phyloP scores from a whole-genome alignment of 371 early-diverging fungal species.

The Actinomortierella ambigua region DNA sequence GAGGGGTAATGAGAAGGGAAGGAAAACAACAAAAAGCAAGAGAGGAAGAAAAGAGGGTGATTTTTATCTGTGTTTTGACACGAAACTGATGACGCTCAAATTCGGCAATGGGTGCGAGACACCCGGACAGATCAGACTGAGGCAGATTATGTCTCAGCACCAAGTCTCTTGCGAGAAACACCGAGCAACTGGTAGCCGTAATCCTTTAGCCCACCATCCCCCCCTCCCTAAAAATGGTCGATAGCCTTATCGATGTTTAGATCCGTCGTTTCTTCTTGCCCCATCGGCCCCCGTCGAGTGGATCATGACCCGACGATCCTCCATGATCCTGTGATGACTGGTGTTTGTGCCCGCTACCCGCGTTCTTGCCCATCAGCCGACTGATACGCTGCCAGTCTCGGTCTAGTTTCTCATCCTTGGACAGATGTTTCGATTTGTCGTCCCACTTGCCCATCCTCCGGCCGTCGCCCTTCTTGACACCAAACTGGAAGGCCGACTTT shows the following conservation, averaged over 20 bases:
- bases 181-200: neutral
- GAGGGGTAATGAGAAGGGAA: too few species aligned
- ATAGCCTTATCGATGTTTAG: too few species aligned
- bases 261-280: too few species aligned
- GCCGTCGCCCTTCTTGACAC: conserved; percentile 79
- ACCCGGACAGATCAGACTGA: too few species aligned
- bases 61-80: neutral
- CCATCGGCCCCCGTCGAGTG: too few species aligned
- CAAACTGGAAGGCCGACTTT: conserved; percentile 79
- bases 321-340: conserved; percentile 21
- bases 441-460: conserved; percentile 56
- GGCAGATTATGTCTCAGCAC: too few species aligned
- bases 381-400: conserved; percentile 74
- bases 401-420: conserved; percentile 65
- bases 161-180: too few species aligned
- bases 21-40: neutral
- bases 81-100: too few species aligned
- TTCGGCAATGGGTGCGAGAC: too few species aligned
- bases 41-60: conserved; percentile 3
- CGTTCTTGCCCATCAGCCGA: conserved; percentile 69
- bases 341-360: conserved; percentile 47
- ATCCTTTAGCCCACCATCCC: neutral
- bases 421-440: conserved; percentile 50
- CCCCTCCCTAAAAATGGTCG: neutral
- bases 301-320: too few species aligned